These are phyloP conservation scores for Candida sanyaensis DNA, from an alignment of 1,139 yeast genomes.

Conservation along the genomic window DNA sequence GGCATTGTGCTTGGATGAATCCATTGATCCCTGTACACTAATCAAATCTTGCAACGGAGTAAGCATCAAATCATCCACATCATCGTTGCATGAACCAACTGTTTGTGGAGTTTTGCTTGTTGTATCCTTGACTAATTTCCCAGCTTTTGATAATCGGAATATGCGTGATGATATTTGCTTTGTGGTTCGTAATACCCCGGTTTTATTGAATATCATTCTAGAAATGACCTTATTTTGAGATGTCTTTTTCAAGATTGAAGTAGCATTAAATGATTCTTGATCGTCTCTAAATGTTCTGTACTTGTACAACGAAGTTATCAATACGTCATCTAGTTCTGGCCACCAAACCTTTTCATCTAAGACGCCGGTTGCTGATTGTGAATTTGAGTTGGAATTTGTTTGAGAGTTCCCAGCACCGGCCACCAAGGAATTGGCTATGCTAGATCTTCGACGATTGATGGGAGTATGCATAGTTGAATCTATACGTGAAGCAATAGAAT, in stretches of 20 bases:
- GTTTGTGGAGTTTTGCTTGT: slow-evolving; percentile 15
- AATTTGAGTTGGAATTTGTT: neutral
- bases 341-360: slow-evolving; percentile 40
- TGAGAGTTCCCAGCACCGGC: too few relatives aligned
- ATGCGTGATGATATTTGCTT: slow-evolving; percentile 43
- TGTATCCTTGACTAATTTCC: slow-evolving; percentile 16
- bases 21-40: slow-evolving; percentile 13
- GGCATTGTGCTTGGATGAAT: slow-evolving; percentile 20
- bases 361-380: slow-evolving; percentile 11
- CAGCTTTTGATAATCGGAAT: slow-evolving; percentile 25
- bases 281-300: slow-evolving; percentile 36
- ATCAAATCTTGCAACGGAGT: slow-evolving; percentile 29
- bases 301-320: slow-evolving; percentile 38
- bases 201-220: slow-evolving; percentile 40
- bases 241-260: slow-evolving; percentile 31
- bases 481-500: slow-evolving; percentile 39
- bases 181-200: slow-evolving; percentile 39
- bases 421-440: slow-evolving; percentile 13
- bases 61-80: slow-evolving; percentile 23
- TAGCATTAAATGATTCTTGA: slow-evolving; percentile 21
- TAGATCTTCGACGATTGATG: slow-evolving; percentile 13
- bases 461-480: slow-evolving; percentile 41
- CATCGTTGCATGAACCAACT: slow-evolving; percentile 16
- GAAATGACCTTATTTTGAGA: slow-evolving; percentile 46
- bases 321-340: slow-evolving; percentile 36